A percentile compares a stretch with the other conserved stretches of the same genome.
Evolutionary conservation across 768 basidiomycete genomes (phyloP).

Genomic region (Termitomyces sp.): DNA sequence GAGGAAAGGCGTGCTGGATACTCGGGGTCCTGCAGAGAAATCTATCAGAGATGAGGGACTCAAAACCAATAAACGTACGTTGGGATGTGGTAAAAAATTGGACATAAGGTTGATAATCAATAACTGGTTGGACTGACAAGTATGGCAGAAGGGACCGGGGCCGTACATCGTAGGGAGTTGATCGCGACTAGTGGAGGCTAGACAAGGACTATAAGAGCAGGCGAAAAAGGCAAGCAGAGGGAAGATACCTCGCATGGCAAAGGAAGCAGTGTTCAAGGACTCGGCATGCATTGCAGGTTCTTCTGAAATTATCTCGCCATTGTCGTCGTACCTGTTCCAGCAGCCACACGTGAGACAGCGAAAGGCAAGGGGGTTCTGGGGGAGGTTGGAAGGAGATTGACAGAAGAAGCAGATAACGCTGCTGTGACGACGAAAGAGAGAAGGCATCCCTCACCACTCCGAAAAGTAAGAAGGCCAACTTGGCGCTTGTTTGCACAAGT

Average conservation of each 20-base stretch:
- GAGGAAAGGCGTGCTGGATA: conserved; percentile 57
- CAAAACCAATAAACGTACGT: conserved; percentile 40
- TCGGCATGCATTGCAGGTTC: conserved; percentile 89
- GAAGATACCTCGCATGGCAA: conserved; percentile 63
- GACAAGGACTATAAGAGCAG: neutral
- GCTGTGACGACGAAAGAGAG: conserved; percentile 49
- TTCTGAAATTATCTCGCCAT: conserved; percentile 77
- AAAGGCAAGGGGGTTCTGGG: conserved; percentile 51
- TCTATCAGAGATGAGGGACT: neutral
- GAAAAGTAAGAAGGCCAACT: too few species aligned
- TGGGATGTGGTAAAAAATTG: conserved; percentile 79
- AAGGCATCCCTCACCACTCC: conserved; percentile 22
- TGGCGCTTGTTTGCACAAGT: conserved; percentile 7
- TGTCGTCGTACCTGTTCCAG: conserved; percentile 68
- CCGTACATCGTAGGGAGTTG: conserved; percentile 59
- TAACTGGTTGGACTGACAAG: conserved; percentile 91
- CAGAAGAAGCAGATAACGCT: conserved; percentile 70
- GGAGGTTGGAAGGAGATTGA: conserved; percentile 37
- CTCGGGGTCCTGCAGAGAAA: conserved; percentile 57
- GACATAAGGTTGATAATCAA: conserved; percentile 82
- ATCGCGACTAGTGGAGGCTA: conserved; percentile 68
- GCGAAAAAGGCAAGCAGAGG: neutral
- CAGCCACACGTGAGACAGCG: conserved; percentile 64
- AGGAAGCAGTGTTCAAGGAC: conserved; percentile 60
- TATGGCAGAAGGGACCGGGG: conserved; percentile 72